Evolutionary conservation across 257 asterid genomes (phyloP), one percentile per base, ranked within the genome.

Genomic region (Mitragyna speciosa): DNA sequence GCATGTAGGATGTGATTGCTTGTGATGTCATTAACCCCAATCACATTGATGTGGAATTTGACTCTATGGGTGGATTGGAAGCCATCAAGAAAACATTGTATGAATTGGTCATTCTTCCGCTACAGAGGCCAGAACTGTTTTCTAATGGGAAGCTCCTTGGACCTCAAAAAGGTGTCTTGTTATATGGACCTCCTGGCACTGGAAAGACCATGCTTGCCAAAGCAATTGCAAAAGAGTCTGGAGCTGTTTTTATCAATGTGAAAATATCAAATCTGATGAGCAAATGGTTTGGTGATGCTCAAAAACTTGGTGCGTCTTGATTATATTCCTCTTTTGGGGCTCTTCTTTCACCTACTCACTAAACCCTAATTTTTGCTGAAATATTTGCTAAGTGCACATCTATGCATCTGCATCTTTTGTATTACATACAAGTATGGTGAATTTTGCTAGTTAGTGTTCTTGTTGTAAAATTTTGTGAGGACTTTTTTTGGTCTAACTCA

Each of bases 151-250:
- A 88, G 87, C 98, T 96, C 83, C 96, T 96, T 76, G 86, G 94
- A 81, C 98, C 97, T 22, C 97, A 94, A 83, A 96, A 92, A 84
- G 98, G 99, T 5, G 98, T 96, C 71, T 82, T 96, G 92, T 87
- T 96, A 30, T 96, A 89, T 76, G 99, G 99, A 71, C 98, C 98
- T 26, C 98, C 99, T 33, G 99, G 99, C 71, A 96, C 99, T 15
- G 99, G 99, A 82, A 96, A 96, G 89, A 96, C 98, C n/a, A 92
- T 96, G 98, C 99, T 94, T 71, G 99, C 99, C 67, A 94, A 96
- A 89, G 99, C 97, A 76, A 96, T 96, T 77, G 97, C 99, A 31
- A 96, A 90, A 87, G 97, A 96, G 83, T 96, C 98, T 1, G 94
- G 95, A 45, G 97, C 98, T 84, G 95, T 89, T 80, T 96, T 96